Evolutionary conservation across 225 moss, liverwort and hornwort genomes (phyloP).

Genomic region (Sphagnum contortum): DNA sequence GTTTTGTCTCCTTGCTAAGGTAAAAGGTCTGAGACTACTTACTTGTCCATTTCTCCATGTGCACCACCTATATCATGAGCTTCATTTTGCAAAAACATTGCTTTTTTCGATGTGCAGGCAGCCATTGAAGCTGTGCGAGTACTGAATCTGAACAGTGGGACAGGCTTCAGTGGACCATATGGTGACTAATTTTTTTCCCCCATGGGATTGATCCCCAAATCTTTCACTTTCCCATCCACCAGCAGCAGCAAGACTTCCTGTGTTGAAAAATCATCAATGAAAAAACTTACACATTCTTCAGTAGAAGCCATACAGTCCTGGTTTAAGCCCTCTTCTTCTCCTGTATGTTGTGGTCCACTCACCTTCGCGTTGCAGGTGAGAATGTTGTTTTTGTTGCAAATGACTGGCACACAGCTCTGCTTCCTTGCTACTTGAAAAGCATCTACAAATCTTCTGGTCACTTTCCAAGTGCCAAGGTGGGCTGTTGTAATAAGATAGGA

Average conservation of each 20-base stretch:
- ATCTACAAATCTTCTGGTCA: constrained; percentile 58
- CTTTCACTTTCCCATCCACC: no score
- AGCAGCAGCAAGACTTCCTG: no score
- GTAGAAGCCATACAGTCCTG: no score
- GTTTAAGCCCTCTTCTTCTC: no score
- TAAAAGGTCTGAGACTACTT: constrained; percentile 6
- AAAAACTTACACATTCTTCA: no score
- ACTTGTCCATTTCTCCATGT: neutral
- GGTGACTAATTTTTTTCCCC: constrained; percentile 25
- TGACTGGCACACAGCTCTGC: constrained; percentile 87
- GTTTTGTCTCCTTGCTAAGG: constrained; percentile 73
- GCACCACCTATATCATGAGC: no score
- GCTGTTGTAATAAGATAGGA: neutral
- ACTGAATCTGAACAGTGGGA: constrained; percentile 53
- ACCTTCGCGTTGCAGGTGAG: constrained; percentile 41
- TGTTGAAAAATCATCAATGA: no score
- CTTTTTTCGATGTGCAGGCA: constrained; percentile 24
- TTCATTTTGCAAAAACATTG: neutral
- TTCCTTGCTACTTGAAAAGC: constrained; percentile 82
- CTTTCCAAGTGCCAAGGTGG: constrained; percentile 66
- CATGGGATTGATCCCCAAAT: neutral
- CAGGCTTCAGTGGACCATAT: constrained; percentile 68
- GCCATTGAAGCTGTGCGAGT: constrained; percentile 68
- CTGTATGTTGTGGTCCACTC: no score
- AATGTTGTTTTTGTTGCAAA: constrained; percentile 86